Conservation (phyloP, 2,329 filamentous ascomycete genomes). For the Chaetomium sp. region DNA sequence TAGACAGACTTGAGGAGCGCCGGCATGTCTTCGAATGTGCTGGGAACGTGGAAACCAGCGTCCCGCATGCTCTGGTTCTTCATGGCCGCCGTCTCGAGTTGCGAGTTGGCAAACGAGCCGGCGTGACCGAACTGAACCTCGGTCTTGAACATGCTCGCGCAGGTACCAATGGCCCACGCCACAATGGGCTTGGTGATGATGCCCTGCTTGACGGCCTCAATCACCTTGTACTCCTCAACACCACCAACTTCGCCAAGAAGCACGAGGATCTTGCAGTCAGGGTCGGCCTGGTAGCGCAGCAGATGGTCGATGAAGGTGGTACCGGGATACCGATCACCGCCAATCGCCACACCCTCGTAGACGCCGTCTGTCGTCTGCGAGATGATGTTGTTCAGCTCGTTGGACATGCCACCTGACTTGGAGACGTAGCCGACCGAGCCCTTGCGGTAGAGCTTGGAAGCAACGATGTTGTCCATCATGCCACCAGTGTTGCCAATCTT, state of each 20-base stretch:
- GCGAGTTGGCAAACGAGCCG: slow-evolving; percentile 97
- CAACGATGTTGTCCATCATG: slow-evolving; percentile 99
- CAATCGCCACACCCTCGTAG: slow-evolving; percentile 98
- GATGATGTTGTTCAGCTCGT: slow-evolving; percentile 99
- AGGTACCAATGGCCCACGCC: slow-evolving; percentile 98
- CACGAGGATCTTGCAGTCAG: slow-evolving; percentile 95
- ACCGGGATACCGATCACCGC: slow-evolving; percentile 97
- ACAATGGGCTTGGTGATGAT: slow-evolving; percentile 98
- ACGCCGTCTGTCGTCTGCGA: slow-evolving; percentile 96
- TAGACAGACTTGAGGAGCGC: slow-evolving; percentile 76
- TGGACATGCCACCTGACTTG: slow-evolving; percentile 99
- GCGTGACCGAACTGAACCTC: slow-evolving; percentile 99
- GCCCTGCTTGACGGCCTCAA: slow-evolving; percentile 94
- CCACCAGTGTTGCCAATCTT: slow-evolving; percentile 99
- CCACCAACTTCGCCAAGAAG: slow-evolving; percentile 98
- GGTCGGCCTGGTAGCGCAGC: slow-evolving; percentile 93
- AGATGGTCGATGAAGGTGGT: slow-evolving; percentile 99
- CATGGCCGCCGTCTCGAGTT: slow-evolving; percentile 92
- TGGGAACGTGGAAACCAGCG: slow-evolving; percentile 89
- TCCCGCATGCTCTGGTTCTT: slow-evolving; percentile 99
- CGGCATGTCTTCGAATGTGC: slow-evolving; percentile 97
- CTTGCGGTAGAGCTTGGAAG: slow-evolving; percentile 99
- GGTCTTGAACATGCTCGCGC: slow-evolving; percentile 99
- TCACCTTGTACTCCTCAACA: slow-evolving; percentile 99
- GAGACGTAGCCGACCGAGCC: slow-evolving; percentile 98